These are phyloP conservation scores for Trichoderma orchidacearum DNA, from an alignment of 495 filamentous ascomycete species.

Conservation along the genomic window DNA sequence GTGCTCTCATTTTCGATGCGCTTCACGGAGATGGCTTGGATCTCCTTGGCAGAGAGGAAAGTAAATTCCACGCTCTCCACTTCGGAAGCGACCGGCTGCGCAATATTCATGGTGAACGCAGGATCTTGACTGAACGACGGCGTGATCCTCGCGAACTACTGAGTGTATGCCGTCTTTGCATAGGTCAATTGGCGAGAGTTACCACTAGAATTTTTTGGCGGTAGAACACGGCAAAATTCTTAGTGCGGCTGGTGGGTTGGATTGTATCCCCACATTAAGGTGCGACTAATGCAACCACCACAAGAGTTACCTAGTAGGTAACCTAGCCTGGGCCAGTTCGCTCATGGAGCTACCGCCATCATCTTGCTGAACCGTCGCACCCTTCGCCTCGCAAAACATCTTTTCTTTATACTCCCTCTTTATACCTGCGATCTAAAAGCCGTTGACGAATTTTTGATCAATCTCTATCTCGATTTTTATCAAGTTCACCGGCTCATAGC, in stretches of 20 bases:
- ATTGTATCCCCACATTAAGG: not conserved
- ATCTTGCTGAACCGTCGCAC: no score
- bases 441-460: no score
- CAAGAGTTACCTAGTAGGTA: not conserved
- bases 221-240: slow-evolving; percentile 15
- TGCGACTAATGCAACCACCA: not conserved
- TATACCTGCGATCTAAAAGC: no score
- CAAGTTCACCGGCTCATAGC: no score
- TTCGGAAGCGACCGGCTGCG: slow-evolving; percentile 73
- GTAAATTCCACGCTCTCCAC: slow-evolving; percentile 84
- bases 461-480: no score
- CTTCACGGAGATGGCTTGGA: slow-evolving; percentile 81
- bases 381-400: no score
- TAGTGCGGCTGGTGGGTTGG: slow-evolving; percentile 2
- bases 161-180: not conserved
- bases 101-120: slow-evolving; percentile 55
- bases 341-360: no score
- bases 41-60: slow-evolving; percentile 66
- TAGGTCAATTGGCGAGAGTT: not conserved
- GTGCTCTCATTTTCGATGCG: slow-evolving; percentile 79
- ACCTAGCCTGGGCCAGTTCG: no score
- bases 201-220: slow-evolving; percentile 3
- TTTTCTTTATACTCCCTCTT: no score
- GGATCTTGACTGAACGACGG: not conserved
- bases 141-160: not conserved